phyloP scores from a whole-genome alignment of 768 basidiomycete genomes.

The Russula virescens region DNA sequence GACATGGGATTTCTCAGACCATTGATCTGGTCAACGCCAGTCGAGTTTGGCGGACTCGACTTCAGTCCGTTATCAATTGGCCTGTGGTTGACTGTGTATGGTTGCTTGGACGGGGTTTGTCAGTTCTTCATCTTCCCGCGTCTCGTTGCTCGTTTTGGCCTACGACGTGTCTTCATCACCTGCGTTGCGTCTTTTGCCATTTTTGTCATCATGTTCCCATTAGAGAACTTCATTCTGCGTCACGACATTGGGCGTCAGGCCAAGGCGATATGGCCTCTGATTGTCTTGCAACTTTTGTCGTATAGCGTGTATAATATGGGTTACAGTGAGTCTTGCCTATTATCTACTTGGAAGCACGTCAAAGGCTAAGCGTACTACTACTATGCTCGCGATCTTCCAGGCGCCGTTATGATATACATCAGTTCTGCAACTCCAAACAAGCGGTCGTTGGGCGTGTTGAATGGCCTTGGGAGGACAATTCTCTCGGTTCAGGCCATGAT shows the following conservation, averaged over 20 bases:
- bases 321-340: too few relatives aligned
- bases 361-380: background rate
- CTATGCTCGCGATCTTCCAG: conserved; percentile 30
- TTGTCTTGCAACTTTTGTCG: too few relatives aligned
- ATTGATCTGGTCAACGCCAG: conserved; percentile 41
- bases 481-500: conserved; percentile 36
- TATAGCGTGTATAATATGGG: too few relatives aligned
- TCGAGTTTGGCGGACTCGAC: conserved; percentile 37
- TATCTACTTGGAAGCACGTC: background rate
- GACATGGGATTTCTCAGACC: conserved; percentile 37
- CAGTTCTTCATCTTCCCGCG: conserved; percentile 37
- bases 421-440: conserved; percentile 56
- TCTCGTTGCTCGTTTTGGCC: conserved; percentile 6
- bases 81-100: conserved; percentile 32
- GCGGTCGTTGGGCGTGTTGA: conserved; percentile 46
- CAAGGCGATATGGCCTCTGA: too few relatives aligned
- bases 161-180: background rate
- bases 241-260: too few relatives aligned
- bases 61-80: conserved; percentile 18
- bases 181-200: background rate
- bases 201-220: too few relatives aligned
- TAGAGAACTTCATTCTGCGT: too few relatives aligned
- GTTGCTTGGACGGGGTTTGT: conserved; percentile 33
- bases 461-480: conserved; percentile 28
- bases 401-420: conserved; percentile 64